Evolutionary conservation across 73 alveolate genomes (phyloP).

Genomic region (Blepharisma japonicum): DNA sequence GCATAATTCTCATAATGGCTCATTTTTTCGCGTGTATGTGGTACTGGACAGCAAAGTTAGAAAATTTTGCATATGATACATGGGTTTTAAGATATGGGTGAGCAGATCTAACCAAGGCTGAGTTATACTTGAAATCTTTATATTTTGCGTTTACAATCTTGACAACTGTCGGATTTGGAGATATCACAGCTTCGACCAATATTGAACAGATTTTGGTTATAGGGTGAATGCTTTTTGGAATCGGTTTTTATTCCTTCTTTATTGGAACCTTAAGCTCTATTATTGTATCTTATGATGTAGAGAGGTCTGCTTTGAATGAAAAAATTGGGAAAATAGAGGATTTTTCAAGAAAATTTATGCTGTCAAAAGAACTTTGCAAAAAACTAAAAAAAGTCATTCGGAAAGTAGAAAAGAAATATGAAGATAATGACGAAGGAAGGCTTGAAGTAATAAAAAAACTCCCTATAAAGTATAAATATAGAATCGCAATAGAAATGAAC

Average conservation of each 20-base stretch:
- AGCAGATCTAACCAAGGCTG: constrained; percentile 30
- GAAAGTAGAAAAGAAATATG: too few species aligned
- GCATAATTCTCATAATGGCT: constrained; percentile 32
- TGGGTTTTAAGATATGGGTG: constrained; percentile 69
- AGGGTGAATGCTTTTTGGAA: constrained; percentile 69
- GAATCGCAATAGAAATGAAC: too few species aligned
- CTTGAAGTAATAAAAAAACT: too few species aligned
- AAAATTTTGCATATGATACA: constrained; percentile 60
- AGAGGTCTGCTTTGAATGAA: too few species aligned
- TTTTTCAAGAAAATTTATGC: constrained; percentile 50
- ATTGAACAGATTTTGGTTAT: constrained; percentile 52
- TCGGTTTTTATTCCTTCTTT: constrained; percentile 62
- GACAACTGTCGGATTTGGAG: constrained; percentile 80
- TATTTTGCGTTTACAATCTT: constrained; percentile 61
- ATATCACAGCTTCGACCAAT: constrained; percentile 43
- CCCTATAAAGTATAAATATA: too few species aligned
- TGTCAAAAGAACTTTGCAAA: constrained; percentile 55
- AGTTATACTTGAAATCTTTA: constrained; percentile 45
- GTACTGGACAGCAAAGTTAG: constrained; percentile 60
- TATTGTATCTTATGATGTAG: background rate
- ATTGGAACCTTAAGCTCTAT: constrained; percentile 63
- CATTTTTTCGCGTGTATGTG: constrained; percentile 73
- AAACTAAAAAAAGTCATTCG: constrained; percentile 14
- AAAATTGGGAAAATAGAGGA: constrained; percentile 39
- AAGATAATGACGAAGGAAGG: too few species aligned